A percentile compares a stretch with the other conserved stretches of the same genome.
phyloP scores from a whole-genome alignment of 345 rosid species.

The Kandelia obovata region DNA sequence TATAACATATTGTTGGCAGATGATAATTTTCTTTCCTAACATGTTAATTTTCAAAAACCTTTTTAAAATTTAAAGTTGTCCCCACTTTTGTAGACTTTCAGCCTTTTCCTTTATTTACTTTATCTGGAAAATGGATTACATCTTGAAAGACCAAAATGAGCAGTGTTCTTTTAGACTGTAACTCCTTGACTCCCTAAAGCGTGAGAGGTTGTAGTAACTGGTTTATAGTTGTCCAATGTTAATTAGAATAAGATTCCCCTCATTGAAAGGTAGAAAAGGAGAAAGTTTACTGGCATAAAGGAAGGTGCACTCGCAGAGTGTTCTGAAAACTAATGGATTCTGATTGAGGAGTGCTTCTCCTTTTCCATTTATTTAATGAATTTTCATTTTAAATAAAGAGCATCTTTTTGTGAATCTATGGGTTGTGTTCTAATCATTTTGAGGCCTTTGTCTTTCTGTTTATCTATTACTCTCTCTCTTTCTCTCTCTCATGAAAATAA shows the following conservation, averaged over 20 bases:
- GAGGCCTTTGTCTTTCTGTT: not conserved
- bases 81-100: not conserved
- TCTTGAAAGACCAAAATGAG: not conserved
- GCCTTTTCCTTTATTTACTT: not conserved
- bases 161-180: not conserved
- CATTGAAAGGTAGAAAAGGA: too few species aligned
- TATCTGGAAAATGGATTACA: not conserved
- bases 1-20: not conserved
- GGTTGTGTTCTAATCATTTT: not conserved
- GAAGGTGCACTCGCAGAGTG: not conserved
- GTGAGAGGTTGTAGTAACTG: not conserved
- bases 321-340: not conserved
- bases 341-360: not conserved
- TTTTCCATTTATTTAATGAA: not conserved
- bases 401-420: not conserved
- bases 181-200: not conserved
- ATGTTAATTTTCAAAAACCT: not conserved
- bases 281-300: too few species aligned
- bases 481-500: slow-evolving; percentile 2
- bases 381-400: too few species aligned
- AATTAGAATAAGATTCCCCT: too few species aligned
- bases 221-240: not conserved
- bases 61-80: not conserved
- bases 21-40: not conserved
- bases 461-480: not conserved